Evolutionary conservation across 768 basidiomycete genomes (phyloP).

Genomic region (Suillus weaverae): DNA sequence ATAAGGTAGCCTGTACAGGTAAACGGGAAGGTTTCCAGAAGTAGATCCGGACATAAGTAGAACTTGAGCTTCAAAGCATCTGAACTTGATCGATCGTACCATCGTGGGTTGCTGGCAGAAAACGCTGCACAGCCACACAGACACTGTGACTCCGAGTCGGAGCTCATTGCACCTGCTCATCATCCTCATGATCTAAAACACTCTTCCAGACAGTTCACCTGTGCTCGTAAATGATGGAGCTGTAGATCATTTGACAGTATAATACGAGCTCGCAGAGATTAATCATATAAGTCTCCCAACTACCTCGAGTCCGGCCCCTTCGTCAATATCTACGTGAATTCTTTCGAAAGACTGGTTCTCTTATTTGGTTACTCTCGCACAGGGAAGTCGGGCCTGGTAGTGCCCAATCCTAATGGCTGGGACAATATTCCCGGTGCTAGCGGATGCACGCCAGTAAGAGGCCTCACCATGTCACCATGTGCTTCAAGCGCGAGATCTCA

Average conservation of each 20-base stretch:
- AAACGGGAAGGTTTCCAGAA: background rate
- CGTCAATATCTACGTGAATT: slow-evolving; percentile 16
- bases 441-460: slow-evolving; percentile 24
- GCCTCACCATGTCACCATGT: slow-evolving; percentile 1
- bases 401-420: slow-evolving; percentile 17
- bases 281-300: slow-evolving; percentile 10
- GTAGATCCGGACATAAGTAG: background rate
- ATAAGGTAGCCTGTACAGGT: background rate
- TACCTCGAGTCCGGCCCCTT: background rate
- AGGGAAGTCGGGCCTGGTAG: slow-evolving; percentile 15
- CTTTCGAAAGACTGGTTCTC: slow-evolving; percentile 20
- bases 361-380: slow-evolving; percentile 25
- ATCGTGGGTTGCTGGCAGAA: too few species aligned
- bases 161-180: background rate
- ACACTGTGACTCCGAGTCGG: background rate
- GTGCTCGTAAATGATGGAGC: slow-evolving; percentile 15
- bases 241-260: slow-evolving; percentile 15
- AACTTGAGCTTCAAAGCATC: background rate
- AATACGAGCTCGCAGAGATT: background rate
- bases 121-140: background rate
- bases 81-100: background rate
- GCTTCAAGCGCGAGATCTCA: background rate
- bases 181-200: slow-evolving; percentile 6
- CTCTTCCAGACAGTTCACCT: slow-evolving; percentile 16
- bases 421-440: slow-evolving; percentile 26